These are phyloP conservation scores for Auricularia sp. DNA, from an alignment of 768 basidiomycete genomes.

Conservation along the genomic window DNA sequence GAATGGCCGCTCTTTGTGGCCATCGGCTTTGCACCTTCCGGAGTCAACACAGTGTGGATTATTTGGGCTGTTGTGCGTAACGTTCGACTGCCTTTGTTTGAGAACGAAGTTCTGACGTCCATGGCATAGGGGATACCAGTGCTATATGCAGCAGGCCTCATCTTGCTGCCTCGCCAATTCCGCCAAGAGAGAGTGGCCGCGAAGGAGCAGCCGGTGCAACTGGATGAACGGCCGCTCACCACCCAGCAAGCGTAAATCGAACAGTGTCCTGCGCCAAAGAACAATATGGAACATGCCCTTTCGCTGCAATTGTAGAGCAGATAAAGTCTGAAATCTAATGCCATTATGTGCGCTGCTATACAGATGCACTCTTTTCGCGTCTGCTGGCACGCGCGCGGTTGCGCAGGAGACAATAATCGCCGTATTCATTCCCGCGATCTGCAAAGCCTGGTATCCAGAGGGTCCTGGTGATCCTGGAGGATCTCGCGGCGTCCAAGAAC, in stretches of 20 bases:
- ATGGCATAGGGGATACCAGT: not conserved
- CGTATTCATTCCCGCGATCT: conserved; percentile 53
- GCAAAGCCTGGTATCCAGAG: conserved; percentile 73
- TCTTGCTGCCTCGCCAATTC: conserved; percentile 3
- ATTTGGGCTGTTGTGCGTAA: conserved; percentile 4
- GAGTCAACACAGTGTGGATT: conserved; percentile 1
- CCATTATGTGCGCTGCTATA: too few relatives aligned
- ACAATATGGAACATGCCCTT: too few relatives aligned
- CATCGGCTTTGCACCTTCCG: conserved; percentile 20
- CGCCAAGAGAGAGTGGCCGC: not conserved
- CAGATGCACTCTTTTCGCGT: too few relatives aligned
- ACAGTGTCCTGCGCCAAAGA: too few relatives aligned
- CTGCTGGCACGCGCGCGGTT: not conserved
- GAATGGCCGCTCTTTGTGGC: conserved; percentile 45
- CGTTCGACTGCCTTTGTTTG: not conserved
- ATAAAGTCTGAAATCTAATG: too few relatives aligned
- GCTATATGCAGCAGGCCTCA: conserved; percentile 1
- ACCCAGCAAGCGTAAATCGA: too few relatives aligned
- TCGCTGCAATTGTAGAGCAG: too few relatives aligned
- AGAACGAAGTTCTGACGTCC: not conserved
- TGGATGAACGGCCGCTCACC: not conserved
- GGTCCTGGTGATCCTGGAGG: conserved; percentile 59
- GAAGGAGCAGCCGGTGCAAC: not conserved
- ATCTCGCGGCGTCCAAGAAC: conserved; percentile 77
- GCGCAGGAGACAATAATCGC: conserved; percentile 81